Evolutionary conservation across 306 rosid species (phyloP), one percentile per base, ranked within the genome.

Genomic region (Ceratonia siliqua): DNA sequence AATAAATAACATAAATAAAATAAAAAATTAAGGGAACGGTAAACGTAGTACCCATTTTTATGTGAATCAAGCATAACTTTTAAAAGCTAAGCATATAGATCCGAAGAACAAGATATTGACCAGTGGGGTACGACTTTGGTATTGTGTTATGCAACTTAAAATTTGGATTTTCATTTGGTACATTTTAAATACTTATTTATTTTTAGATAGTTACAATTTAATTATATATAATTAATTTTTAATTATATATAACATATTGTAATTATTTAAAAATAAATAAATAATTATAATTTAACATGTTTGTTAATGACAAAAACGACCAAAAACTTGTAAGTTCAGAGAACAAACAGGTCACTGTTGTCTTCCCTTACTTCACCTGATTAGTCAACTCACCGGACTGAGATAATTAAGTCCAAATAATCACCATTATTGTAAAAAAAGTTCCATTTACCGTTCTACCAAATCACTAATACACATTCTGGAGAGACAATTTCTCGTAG

Each of bases 381-480:
- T 30, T 43, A 61, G 41, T 22, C 68, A 74, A 41, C 61, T 74
- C 65, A 5, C 12, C 24, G 70, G 46, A 33, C 2, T 5, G 38
- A 22, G 65, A 61, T n/a, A 11, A 33, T 12, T 14, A 50, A 14
- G 30, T 48, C 42, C 32, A 25, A 18, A 17, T 22, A 24, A 18
- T n/a, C 36, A 30, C 39, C 58, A 22, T 8, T 3, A 38, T 61
- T 43, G 41, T 22, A 69, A 32, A 18, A 15, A 28, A 74, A 74
- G 50, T 48, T 30, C 28, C 15, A 38, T 59, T 39, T 50, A 59
- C 30, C 81, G n/a, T n/a, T n/a, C 68, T 25, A 36, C 57, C 76
- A 66, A 61, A 14, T 58, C 15, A 70, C 55, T 9, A 45, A 43
- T 41, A 9, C 32, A 28, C 17, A 55, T 48, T 25, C 18, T 14